A percentile compares a stretch with the other conserved stretches of the same genome.
These are phyloP conservation scores for Forsythia viridissima DNA, from an alignment of 257 asterid genomes.

Conservation along the genomic window DNA sequence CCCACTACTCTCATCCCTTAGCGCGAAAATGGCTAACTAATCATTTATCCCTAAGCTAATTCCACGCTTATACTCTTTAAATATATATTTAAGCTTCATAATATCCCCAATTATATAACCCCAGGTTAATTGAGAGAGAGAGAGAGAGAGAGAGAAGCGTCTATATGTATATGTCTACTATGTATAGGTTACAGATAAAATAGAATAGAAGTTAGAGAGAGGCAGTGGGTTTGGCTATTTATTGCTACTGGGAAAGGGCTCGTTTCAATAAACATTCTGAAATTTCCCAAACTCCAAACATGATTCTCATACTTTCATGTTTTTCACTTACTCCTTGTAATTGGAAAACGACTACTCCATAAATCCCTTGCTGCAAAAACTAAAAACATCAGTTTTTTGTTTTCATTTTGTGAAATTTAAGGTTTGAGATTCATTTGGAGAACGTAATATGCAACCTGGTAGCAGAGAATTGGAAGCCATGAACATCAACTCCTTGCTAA, in stretches of 20 bases:
- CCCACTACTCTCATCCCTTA: background rate
- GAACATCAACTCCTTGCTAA: slow-evolving; percentile 50
- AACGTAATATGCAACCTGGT: slow-evolving; percentile 34
- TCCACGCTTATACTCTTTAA: background rate
- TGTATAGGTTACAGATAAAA: background rate
- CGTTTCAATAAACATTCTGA: slow-evolving; percentile 37
- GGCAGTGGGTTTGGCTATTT: background rate
- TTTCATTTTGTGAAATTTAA: slow-evolving; percentile 8
- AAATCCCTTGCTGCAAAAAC: background rate
- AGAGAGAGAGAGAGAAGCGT: slow-evolving; percentile 1
- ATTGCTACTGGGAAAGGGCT: slow-evolving; percentile 10
- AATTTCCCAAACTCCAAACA: slow-evolving; percentile 34
- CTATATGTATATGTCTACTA: slow-evolving; percentile 4
- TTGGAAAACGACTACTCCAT: background rate
- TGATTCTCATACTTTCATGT: slow-evolving; percentile 29
- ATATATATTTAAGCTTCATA: background rate
- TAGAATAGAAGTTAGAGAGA: too few relatives aligned
- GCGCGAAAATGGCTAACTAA: background rate
- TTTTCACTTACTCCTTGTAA: slow-evolving; percentile 6
- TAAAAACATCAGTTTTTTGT: background rate
- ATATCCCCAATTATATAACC: slow-evolving; percentile 22
- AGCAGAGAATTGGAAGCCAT: slow-evolving; percentile 52
- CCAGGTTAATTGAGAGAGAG: slow-evolving; percentile 8
- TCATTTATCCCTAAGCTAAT: slow-evolving; percentile 13
- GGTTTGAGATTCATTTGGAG: background rate